Conservation (phyloP, 2,329 filamentous ascomycete species). For the Aspergillus sp. region DNA sequence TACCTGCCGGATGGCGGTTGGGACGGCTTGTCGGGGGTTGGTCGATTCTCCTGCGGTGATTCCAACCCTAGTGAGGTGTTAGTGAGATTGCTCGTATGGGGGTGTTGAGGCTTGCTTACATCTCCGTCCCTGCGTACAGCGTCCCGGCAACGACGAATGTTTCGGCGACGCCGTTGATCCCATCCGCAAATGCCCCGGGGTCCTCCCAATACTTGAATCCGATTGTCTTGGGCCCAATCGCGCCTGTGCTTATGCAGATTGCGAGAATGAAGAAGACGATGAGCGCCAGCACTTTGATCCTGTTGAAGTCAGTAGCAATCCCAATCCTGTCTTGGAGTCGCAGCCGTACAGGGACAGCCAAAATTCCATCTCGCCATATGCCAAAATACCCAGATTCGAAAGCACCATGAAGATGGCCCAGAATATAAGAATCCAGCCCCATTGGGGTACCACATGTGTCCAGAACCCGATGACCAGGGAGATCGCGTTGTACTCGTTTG, state of each 20-base stretch:
- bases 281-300: constrained; percentile 24
- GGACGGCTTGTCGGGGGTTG: constrained; percentile 39
- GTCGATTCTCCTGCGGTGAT: constrained; percentile 27
- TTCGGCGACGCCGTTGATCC: constrained; percentile 26
- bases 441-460: constrained; percentile 36
- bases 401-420: constrained; percentile 36
- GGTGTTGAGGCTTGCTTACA: constrained; percentile 9
- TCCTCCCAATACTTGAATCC: constrained; percentile 31
- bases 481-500: constrained; percentile 40
- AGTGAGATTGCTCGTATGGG: background rate
- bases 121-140: constrained; percentile 26
- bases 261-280: constrained; percentile 25
- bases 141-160: constrained; percentile 28
- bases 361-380: constrained; percentile 47
- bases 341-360: constrained; percentile 29
- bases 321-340: background rate
- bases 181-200: constrained; percentile 25
- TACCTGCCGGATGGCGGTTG: constrained; percentile 33
- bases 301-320: constrained; percentile 6
- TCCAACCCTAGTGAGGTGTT: constrained; percentile 19
- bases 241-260: constrained; percentile 25
- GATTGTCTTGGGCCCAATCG: constrained; percentile 19
- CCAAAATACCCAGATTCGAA: constrained; percentile 33
- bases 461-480: constrained; percentile 38
- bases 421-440: constrained; percentile 40